Evolutionary conservation across 108 stramenopile species (phyloP).

Genomic region (Bacterosira constricta): DNA sequence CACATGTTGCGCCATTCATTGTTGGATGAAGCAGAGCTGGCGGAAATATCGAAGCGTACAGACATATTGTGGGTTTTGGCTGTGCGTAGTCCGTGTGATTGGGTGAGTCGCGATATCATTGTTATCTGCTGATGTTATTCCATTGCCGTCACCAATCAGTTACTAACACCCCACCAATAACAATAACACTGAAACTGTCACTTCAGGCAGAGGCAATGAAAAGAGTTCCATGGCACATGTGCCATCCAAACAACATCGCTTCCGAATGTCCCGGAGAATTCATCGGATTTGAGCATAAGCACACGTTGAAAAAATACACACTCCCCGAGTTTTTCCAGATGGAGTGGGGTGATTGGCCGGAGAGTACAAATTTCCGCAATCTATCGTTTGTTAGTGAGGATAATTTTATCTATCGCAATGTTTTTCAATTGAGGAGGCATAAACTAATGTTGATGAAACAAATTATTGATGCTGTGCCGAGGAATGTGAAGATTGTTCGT

Average conservation of each 20-base stretch:
- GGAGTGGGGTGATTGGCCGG: slow-evolving; percentile 44
- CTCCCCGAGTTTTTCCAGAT: slow-evolving; percentile 29
- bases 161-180: too few relatives aligned
- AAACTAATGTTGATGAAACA: slow-evolving; percentile 43
- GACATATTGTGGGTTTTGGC: slow-evolving; percentile 39
- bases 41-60: neutral
- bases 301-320: neutral
- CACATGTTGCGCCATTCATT: slow-evolving; percentile 42
- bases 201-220: slow-evolving; percentile 44
- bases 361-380: slow-evolving; percentile 32
- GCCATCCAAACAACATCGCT: slow-evolving; percentile 14
- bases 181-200: neutral
- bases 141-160: too few relatives aligned
- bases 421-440: slow-evolving; percentile 39
- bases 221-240: slow-evolving; percentile 39
- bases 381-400: slow-evolving; percentile 34
- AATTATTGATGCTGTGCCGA: slow-evolving; percentile 22
- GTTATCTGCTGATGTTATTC: too few relatives aligned
- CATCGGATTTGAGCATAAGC: slow-evolving; percentile 25
- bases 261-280: slow-evolving; percentile 22
- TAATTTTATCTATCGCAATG: slow-evolving; percentile 32
- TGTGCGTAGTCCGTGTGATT: slow-evolving; percentile 33
- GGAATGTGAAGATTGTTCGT: slow-evolving; percentile 37
- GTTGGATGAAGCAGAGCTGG: slow-evolving; percentile 22
- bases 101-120: too few relatives aligned